Base-by-base conservation (phyloP, 1,284 basidiomycete species). In the Cutaneotrichosporon sp. region DNA sequence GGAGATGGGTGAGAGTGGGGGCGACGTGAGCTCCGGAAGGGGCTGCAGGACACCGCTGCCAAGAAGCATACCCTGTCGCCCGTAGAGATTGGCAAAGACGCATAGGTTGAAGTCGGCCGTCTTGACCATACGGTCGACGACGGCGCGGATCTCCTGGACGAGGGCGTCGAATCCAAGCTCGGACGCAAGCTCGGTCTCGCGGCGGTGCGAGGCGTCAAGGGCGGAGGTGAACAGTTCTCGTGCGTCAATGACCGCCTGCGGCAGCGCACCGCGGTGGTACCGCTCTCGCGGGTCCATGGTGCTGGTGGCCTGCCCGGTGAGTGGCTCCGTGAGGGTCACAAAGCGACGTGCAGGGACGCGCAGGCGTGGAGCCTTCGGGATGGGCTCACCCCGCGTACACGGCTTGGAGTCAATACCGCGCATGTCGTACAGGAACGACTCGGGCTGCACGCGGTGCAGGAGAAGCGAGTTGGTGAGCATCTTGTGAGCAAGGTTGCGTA, bases 121-220 rank as follows among this genome's bases (percentile, higher is more conserved):
- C 58, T 80, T 80, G 16, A 76, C 77, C 35, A 79, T 67, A 0
- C 71, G 51, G 55, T 78, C 75, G 0, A 76, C 78, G 1, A 80
- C 70, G 0, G 78, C 76, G 0, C 76, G 54, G 7, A 81, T 73
- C n/a, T 59, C 57, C 37, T 47, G 27, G 14, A 59, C 25, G 20
- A 59, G 51, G 10, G 51, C 33, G 7, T 55, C 57, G 25, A 59
- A 55, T 19, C 53, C 57, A 8, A 52, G 51, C 31, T 47, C 26
- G 9, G 32, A 44, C 0, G 57, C 57, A n/a, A 59, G 51, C 6
- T 49, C 41, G 16, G 44, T 29, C 41, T 59, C 57, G n/a, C 26
- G 16, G 3, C 25, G 34, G 19, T 39, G 53, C 16, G 41, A 11
- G n/a, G 32, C 25, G 10, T 45, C 35, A 5, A 47, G 12, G 0